Evolutionary conservation across 306 rosid species (phyloP), one percentile per base, ranked within the genome.

Genomic region (Pueraria montana): DNA sequence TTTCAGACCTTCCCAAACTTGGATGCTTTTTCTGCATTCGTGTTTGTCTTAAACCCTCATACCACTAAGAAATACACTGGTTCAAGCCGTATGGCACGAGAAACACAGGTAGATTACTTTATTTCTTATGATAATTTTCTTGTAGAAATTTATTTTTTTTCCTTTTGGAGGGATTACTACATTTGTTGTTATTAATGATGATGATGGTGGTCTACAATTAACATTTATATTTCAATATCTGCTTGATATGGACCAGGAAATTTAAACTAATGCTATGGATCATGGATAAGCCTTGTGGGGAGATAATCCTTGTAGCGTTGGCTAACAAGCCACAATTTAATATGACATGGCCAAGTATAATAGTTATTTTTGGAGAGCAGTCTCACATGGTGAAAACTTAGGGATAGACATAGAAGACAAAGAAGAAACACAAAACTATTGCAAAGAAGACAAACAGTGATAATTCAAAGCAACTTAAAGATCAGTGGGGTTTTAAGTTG

Each of bases 101-200:
- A 91, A 91, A 92, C 92, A 56, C 99, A 94, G 88, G 98, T 94
- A 86, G 80, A 83, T 79, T 69, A 46, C 63, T 67, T 76, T 72
- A 49, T 65, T 67, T 87, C 68, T 80, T 61, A 40, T 77, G 79
- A 70, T 20, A 24, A 64, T 36, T 40, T 74, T 79, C 30, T 26
- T 67, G 40, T 34, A 34, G 40, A 34, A 34, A 34, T 34, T 34
- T 0, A 1, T 34, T 34, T 34, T 34, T 34, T 34, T 34, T 34
- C 40, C 40, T 34, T 34, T 34, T 4, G 40, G 0, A 34, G 40
- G 40, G 40, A 34, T 34, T 34, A 34, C 40, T 34, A 34, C 40
- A 34, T 5, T 34, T 34, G 40, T 34, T 34, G 32, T 3, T 27
- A 34, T 34, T 34, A 34, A 34, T 2, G 62, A 55, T 55, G 13